A percentile compares a stretch with the other conserved stretches of the same genome.
Conservation (phyloP, 2,329 filamentous ascomycete genomes). For the Beauveria brongniartii region DNA sequence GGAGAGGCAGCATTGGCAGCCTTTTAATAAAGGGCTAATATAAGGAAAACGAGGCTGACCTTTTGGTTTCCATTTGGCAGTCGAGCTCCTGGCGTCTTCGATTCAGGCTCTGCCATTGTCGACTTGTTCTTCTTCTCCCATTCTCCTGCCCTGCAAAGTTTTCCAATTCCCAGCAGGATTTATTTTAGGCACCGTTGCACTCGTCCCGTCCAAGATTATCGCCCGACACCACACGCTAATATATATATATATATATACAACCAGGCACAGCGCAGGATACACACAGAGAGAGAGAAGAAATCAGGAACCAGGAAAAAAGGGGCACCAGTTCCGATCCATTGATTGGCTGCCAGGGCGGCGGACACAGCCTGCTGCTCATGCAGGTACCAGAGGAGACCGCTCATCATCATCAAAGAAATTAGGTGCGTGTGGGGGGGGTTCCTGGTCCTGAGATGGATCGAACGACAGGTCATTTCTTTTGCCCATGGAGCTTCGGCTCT, state of each 20-base stretch:
- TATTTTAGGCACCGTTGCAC: background rate
- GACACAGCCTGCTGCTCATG: conserved; percentile 2
- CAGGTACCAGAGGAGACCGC: conserved; percentile 5
- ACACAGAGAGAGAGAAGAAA: background rate
- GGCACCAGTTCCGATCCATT: background rate
- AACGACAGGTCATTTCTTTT: background rate
- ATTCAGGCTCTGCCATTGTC: background rate
- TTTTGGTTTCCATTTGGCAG: background rate
- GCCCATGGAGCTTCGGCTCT: background rate
- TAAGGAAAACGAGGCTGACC: background rate
- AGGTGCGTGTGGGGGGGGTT: conserved; percentile 4
- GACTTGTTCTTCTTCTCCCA: background rate
- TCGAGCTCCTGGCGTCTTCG: background rate
- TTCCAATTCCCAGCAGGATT: background rate
- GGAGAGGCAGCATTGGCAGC: background rate
- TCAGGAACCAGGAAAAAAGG: background rate
- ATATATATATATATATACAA: no score
- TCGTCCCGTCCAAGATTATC: background rate
- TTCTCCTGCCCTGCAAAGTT: background rate
- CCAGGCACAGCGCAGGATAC: background rate
- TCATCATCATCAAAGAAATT: conserved; percentile 11
- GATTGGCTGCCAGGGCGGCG: background rate
- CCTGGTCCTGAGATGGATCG: no score
- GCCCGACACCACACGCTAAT: background rate
- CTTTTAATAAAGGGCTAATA: background rate